Evolutionary conservation across 2,329 filamentous ascomycete species (phyloP), one percentile per base, ranked within the genome.

Genomic region (Alternaria sp.): DNA sequence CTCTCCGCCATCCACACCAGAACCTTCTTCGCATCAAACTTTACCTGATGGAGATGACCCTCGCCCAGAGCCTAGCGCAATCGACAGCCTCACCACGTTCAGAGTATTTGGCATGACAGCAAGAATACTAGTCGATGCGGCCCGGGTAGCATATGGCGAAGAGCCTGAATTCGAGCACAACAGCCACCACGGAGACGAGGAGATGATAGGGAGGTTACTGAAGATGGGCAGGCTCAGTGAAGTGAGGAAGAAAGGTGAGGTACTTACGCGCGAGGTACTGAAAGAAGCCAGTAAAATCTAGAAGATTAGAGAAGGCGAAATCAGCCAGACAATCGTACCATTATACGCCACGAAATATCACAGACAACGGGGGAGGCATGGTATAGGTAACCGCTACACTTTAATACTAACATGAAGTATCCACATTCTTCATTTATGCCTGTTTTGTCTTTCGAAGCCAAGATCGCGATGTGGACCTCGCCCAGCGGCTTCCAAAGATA

Each of bases 31-130:
- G 7, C 46, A 65, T 7, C 25, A 57, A 20, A 49, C 25, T 6
- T 23, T 60, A 5, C 66, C 70, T 2, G 65, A 71, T 20, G 69
- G 68, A 53, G 70, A 72, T 30, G 68, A 74, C 55, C 71, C 70
- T 4, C 54, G 64, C 5, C 67, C 44, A 80, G 88, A 76, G 81
- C 82, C 57, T 71, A 66, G 55, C 46, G 60, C 72, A 4, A 57
- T 78, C n/a, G 70, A 77, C 5, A 83, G 83, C 3, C 74, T 85
- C 47, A 82, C 82, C 45, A 84, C 91, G 41, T 97, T 96, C 81
- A 89, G 92, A 70, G 94, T 98, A 5, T 97, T 94, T 87, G 95
- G 95, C 15, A 95, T 98, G 93, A 98, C 95, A 57, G 95, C 93
- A 3, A 85, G 93, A 56, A 95, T 98, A 58, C 79, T 97, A 58